Conservation (phyloP, 2,329 filamentous ascomycete species). For the Calonectria fujianensis region DNA sequence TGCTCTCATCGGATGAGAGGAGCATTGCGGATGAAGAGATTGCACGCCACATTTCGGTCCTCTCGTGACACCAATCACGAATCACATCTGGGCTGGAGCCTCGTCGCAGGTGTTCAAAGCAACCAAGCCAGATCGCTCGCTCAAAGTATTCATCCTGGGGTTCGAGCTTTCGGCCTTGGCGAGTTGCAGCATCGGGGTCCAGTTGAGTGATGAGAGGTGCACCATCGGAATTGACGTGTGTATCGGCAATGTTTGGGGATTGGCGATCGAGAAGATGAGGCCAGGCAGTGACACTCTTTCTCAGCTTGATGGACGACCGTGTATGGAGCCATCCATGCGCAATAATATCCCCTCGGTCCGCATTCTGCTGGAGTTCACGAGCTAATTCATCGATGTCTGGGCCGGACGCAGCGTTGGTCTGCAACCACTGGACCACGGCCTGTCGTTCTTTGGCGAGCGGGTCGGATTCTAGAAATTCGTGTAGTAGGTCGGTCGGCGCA, state of each 20-base stretch:
- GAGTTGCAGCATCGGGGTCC: conserved; percentile 91
- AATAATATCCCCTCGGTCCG: conserved; percentile 87
- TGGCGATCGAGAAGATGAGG: conserved; percentile 79
- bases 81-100: conserved; percentile 85
- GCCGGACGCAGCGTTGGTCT: conserved; percentile 82
- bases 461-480: conserved; percentile 84
- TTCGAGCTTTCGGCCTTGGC: conserved; percentile 86
- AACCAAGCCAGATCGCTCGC: conserved; percentile 92
- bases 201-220: conserved; percentile 87
- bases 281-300: conserved; percentile 86
- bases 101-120: conserved; percentile 92
- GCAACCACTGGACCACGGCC: conserved; percentile 89
- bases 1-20: conserved; percentile 70
- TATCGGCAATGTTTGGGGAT: conserved; percentile 73
- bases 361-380: conserved; percentile 83
- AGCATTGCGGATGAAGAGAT: conserved; percentile 85
- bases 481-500: conserved; percentile 68
- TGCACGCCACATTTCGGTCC: conserved; percentile 92
- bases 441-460: conserved; percentile 85
- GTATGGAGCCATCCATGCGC: conserved; percentile 95
- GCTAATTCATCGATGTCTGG: conserved; percentile 86
- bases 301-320: conserved; percentile 89
- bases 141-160: conserved; percentile 92
- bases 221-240: conserved; percentile 75
- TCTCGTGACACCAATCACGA: conserved; percentile 88